phyloP scores from a whole-genome alignment of 768 basidiomycete species.

The Pholiota molesta region DNA sequence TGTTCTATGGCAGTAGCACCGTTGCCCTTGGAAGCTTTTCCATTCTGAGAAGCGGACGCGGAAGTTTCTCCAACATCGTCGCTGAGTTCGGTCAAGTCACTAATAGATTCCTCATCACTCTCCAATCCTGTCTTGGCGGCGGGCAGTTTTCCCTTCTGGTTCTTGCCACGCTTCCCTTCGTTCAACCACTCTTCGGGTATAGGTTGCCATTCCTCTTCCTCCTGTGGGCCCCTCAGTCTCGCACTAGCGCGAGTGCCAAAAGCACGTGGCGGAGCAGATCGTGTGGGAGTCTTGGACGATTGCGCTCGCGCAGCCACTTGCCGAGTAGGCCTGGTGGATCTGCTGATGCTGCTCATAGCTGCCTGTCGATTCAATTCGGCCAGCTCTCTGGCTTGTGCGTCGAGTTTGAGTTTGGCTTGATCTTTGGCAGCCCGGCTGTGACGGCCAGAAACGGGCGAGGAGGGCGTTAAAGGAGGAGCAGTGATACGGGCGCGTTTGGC shows the following conservation, averaged over 20 bases:
- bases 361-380: constrained; percentile 63
- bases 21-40: neutral
- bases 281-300: constrained; percentile 1
- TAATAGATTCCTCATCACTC: constrained; percentile 62
- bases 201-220: constrained; percentile 78
- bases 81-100: constrained; percentile 76
- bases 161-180: constrained; percentile 18
- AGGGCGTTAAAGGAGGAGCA: neutral
- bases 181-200: constrained; percentile 79
- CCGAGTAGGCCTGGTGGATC: constrained; percentile 11
- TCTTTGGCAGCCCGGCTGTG: constrained; percentile 68
- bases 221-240: constrained; percentile 56
- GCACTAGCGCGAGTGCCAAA: constrained; percentile 69
- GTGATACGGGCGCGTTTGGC: constrained; percentile 19
- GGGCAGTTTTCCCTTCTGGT: constrained; percentile 18
- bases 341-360: constrained; percentile 22
- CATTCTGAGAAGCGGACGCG: neutral
- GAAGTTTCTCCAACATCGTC: constrained; percentile 39
- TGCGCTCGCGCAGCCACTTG: constrained; percentile 14
- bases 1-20: constrained; percentile 1
- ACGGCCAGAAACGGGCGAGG: constrained; percentile 34
- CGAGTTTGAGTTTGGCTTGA: constrained; percentile 70
- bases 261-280: constrained; percentile 29
- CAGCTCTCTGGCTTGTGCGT: constrained; percentile 69
- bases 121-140: constrained; percentile 57